Percentiles rank a stretch among this genome's conserved stretches.
These are phyloP conservation scores for Glaciozyma antarctica DNA, from an alignment of 768 basidiomycete species.

Conservation along the genomic window DNA sequence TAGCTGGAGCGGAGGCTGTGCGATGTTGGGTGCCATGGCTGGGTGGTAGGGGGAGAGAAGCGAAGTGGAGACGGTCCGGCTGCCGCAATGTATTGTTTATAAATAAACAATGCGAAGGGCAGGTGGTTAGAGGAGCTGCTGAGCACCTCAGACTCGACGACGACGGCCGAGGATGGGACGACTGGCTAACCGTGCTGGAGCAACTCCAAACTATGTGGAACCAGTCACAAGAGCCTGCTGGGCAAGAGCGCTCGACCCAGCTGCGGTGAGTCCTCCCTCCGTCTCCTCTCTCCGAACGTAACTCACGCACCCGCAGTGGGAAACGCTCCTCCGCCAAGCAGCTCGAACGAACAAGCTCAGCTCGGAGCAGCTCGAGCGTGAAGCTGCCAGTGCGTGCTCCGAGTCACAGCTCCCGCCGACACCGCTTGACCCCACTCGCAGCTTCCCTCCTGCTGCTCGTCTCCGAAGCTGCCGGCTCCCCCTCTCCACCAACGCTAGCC, in stretches of 20 bases:
- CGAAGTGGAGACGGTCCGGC: too few relatives aligned
- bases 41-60: too few relatives aligned
- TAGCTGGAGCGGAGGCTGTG: background rate
- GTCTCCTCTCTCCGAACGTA: background rate
- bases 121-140: too few relatives aligned
- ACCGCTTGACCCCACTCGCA: background rate
- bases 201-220: background rate
- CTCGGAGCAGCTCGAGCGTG: background rate
- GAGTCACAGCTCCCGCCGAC: too few relatives aligned
- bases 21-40: too few relatives aligned
- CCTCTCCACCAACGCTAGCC: background rate
- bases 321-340: background rate
- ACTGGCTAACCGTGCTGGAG: too few relatives aligned
- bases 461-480: background rate
- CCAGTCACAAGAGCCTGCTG: constrained; percentile 10
- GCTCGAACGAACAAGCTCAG: background rate
- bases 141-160: too few relatives aligned
- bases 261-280: background rate
- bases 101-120: too few relatives aligned
- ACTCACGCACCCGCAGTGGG: constrained; percentile 13
- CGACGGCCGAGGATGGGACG: too few relatives aligned
- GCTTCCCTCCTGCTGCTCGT: background rate
- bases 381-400: background rate
- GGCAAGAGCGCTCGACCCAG: background rate
- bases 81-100: too few relatives aligned